Percentiles rank a stretch among this genome's conserved stretches.
These are phyloP conservation scores for Crithidia acanthocephali DNA, from an alignment of 208 protist species.

Conservation along the genomic window DNA sequence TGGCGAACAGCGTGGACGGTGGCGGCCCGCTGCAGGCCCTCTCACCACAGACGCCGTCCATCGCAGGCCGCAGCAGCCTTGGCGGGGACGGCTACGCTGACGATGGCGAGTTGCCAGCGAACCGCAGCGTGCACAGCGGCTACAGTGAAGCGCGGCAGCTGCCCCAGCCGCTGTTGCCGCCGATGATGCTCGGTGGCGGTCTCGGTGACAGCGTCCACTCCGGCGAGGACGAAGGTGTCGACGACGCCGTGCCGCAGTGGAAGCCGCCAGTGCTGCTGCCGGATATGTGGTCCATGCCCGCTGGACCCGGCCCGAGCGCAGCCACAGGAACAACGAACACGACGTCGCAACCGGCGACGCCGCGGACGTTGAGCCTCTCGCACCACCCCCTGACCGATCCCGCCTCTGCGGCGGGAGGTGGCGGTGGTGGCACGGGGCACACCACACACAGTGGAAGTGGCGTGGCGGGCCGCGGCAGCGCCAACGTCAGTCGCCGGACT, in stretches of 20 bases:
- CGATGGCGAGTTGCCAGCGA: conserved; percentile 10
- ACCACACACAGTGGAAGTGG: neutral
- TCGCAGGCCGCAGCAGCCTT: conserved; percentile 10
- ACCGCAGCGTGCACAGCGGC: conserved; percentile 2
- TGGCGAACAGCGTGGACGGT: neutral
- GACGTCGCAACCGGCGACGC: conserved; percentile 1
- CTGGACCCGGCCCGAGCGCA: neutral
- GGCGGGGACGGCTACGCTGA: conserved; percentile 20
- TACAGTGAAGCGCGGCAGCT: conserved; percentile 3
- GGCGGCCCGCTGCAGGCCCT: neutral
- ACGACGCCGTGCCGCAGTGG: conserved; percentile 20
- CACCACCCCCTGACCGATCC: conserved; percentile 4
- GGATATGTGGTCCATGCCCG: conserved; percentile 20
- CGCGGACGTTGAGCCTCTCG: conserved; percentile 1
- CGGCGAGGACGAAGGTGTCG: neutral
- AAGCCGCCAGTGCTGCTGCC: conserved; percentile 35
- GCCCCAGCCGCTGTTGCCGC: neutral
- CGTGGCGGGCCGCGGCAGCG: neutral
- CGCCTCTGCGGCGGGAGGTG: neutral
- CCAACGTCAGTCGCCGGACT: conserved; percentile 1
- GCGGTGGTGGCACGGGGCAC: neutral
- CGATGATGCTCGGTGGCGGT: neutral
- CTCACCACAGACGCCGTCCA: conserved; percentile 5
- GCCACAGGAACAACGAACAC: neutral
- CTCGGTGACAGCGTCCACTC: neutral